Conservation (phyloP, 164 flowering plant genomes). For the Buxus sempervirens region DNA sequence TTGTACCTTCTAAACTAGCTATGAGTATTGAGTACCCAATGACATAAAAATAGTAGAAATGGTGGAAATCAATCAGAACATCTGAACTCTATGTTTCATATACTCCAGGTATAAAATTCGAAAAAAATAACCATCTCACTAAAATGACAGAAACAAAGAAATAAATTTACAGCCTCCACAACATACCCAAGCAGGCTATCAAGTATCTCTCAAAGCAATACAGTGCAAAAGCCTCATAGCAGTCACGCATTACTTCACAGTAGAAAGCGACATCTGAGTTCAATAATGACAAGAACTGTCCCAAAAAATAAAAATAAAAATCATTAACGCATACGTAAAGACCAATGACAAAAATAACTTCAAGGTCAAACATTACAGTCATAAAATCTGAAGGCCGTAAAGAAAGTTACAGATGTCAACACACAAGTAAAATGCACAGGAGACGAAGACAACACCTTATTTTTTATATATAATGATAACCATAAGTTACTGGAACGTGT, state of each 20-base stretch:
- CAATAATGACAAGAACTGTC: slow-evolving; percentile 75
- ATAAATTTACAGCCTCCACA: background rate
- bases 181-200: slow-evolving; percentile 95
- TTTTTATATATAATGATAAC: no score
- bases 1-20: no score
- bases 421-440: no score
- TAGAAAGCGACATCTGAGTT: slow-evolving; percentile 79
- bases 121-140: background rate
- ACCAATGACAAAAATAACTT: background rate
- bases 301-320: slow-evolving; percentile 1
- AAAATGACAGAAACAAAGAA: background rate
- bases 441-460: no score
- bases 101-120: background rate
- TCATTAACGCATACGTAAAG: background rate
- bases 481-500: background rate
- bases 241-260: slow-evolving; percentile 86
- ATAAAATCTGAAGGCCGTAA: background rate
- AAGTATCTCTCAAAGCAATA: slow-evolving; percentile 98
- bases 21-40: no score
- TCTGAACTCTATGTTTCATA: background rate
- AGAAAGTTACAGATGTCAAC: no score
- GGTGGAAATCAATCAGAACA: background rate
- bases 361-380: background rate
- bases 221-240: slow-evolving; percentile 97
- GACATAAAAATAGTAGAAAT: background rate